Evolutionary conservation across 2,329 filamentous ascomycete species (phyloP).

Genomic region (Eurotiales sp.): DNA sequence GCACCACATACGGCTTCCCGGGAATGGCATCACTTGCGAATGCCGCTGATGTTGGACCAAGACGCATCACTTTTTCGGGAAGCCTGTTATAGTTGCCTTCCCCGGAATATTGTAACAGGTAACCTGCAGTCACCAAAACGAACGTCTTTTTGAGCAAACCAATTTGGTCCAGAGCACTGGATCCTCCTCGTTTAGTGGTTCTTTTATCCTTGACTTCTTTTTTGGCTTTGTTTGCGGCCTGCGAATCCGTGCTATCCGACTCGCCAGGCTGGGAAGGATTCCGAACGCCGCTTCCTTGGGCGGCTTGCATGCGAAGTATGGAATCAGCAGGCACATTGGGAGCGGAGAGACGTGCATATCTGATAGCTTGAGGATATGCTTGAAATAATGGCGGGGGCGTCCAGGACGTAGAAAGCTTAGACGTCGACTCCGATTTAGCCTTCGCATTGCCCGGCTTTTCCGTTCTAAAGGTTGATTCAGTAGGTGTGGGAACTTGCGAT

Average conservation of each 20-base stretch:
- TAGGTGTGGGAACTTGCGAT: conserved; percentile 7
- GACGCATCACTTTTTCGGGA: conserved; percentile 46
- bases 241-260: conserved; percentile 18
- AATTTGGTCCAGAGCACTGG: conserved; percentile 35
- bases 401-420: conserved; percentile 46
- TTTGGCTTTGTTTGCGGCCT: conserved; percentile 27
- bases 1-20: conserved; percentile 47
- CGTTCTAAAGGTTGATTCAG: conserved; percentile 1
- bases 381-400: conserved; percentile 76
- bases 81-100: conserved; percentile 44
- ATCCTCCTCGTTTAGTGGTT: conserved; percentile 32
- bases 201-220: conserved; percentile 33
- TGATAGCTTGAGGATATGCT: conserved; percentile 78
- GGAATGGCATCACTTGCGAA: conserved; percentile 49
- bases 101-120: conserved; percentile 44
- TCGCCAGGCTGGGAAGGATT: conserved; percentile 15
- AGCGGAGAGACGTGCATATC: conserved; percentile 66
- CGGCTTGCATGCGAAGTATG: conserved; percentile 56
- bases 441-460: conserved; percentile 16
- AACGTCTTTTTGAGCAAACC: conserved; percentile 46
- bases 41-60: conserved; percentile 44
- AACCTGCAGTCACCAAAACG: conserved; percentile 42
- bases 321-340: conserved; percentile 66
- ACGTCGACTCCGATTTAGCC: conserved; percentile 22
- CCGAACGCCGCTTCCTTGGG: conserved; percentile 22